phyloP scores from a whole-genome alignment of 495 filamentous ascomycete genomes.

The Cladorrhinum samala region DNA sequence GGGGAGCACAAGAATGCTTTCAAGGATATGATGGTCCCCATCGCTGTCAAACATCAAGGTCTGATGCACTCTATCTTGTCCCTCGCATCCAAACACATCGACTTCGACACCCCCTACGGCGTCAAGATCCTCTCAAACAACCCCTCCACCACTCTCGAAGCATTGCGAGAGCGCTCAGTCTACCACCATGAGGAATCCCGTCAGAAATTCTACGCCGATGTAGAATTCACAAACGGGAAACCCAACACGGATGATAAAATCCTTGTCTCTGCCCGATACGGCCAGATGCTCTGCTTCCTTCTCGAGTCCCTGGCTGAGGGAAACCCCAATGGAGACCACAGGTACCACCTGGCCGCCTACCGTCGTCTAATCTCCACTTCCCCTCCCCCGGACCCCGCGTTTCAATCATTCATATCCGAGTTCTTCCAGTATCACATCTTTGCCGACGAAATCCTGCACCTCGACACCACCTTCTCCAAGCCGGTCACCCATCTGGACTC shows the following conservation, averaged over 20 bases:
- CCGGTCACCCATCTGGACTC: slow-evolving; percentile 62
- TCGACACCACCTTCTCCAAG: slow-evolving; percentile 51
- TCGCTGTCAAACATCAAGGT: slow-evolving; percentile 75
- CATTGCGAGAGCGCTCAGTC: slow-evolving; percentile 42
- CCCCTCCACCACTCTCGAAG: slow-evolving; percentile 34
- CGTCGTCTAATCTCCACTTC: slow-evolving; percentile 59
- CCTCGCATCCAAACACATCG: slow-evolving; percentile 75
- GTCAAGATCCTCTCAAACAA: slow-evolving; percentile 39
- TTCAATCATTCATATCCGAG: slow-evolving; percentile 77
- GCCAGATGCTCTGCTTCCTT: slow-evolving; percentile 71
- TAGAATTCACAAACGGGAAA: slow-evolving; percentile 33
- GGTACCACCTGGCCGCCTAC: slow-evolving; percentile 73
- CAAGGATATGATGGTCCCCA: slow-evolving; percentile 78
- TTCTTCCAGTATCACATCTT: slow-evolving; percentile 91
- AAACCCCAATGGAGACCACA: slow-evolving; percentile 69
- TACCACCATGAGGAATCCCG: slow-evolving; percentile 59
- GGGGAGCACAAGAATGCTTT: slow-evolving; percentile 84
- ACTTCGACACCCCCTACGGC: slow-evolving; percentile 47
- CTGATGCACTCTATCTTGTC: slow-evolving; percentile 92
- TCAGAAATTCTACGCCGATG: slow-evolving; percentile 46
- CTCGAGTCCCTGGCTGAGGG: slow-evolving; percentile 77
- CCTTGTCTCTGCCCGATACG: slow-evolving; percentile 61
- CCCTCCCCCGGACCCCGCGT: slow-evolving; percentile 55
- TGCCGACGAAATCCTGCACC: slow-evolving; percentile 70
- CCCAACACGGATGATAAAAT: slow-evolving; percentile 37